Conservation (phyloP, 768 basidiomycete species). For the Galerina sulciceps region DNA sequence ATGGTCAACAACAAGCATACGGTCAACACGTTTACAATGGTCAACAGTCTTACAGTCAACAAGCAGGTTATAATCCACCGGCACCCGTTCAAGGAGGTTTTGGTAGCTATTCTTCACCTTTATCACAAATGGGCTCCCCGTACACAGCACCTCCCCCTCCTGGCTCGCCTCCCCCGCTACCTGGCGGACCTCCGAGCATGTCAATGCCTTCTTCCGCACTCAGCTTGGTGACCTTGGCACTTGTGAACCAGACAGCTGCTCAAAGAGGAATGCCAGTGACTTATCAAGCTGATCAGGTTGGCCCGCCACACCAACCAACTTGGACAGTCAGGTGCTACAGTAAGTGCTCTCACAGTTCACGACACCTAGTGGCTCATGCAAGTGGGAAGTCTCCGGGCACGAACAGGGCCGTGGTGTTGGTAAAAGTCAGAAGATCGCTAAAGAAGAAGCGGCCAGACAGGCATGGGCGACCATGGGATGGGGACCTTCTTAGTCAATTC, state of each 20-base stretch:
- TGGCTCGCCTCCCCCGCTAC: constrained; percentile 32
- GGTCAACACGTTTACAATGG: not conserved
- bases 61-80: not conserved
- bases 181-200: constrained; percentile 1
- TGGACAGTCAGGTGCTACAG: constrained; percentile 61
- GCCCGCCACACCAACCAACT: constrained; percentile 57
- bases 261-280: constrained; percentile 48
- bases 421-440: constrained; percentile 68
- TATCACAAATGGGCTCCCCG: constrained; percentile 2
- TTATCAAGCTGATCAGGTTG: constrained; percentile 50
- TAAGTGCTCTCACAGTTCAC: constrained; percentile 30
- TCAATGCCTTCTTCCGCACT: constrained; percentile 14
- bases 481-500: constrained; percentile 34
- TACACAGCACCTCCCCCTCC: constrained; percentile 31
- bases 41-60: constrained; percentile 2
- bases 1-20: constrained; percentile 1
- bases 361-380: not conserved
- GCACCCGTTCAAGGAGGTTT: constrained; percentile 10
- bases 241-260: constrained; percentile 56
- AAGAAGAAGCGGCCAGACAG: constrained; percentile 67
- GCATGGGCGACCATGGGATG: constrained; percentile 60
- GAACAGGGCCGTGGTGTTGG: constrained; percentile 54
- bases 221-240: constrained; percentile 44
- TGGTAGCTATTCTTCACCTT: constrained; percentile 15
- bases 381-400: constrained; percentile 49